phyloP scores from a whole-genome alignment of 2,329 filamentous ascomycete species.

The Cryphonectria radicalis region DNA sequence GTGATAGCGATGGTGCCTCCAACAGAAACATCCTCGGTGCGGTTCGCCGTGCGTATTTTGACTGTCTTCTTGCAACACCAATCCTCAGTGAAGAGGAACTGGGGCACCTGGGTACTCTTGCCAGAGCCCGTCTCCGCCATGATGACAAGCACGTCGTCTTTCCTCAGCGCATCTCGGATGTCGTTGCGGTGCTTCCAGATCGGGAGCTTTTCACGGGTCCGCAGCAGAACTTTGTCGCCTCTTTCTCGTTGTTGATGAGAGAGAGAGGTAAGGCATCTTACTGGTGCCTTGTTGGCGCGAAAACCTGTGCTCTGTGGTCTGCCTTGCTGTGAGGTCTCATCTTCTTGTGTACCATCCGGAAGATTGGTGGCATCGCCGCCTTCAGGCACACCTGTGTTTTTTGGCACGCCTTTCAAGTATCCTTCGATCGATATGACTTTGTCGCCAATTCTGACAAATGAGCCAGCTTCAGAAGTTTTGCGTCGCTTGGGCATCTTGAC shows the following conservation, averaged over 20 bases:
- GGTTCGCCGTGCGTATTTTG: conserved; percentile 44
- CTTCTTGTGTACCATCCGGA: too few relatives aligned
- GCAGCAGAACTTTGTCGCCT: conserved; percentile 33
- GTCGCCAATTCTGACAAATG: conserved; percentile 51
- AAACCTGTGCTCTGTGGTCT: not conserved
- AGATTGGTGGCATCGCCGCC: not conserved
- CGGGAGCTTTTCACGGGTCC: conserved; percentile 69
- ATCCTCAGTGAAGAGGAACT: conserved; percentile 77
- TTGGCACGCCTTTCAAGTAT: conserved; percentile 46
- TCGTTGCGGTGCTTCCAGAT: conserved; percentile 77
- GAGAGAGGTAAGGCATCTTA: not conserved
- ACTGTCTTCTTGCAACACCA: conserved; percentile 74
- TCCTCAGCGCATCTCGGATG: conserved; percentile 67
- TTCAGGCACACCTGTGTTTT: conserved; percentile 34
- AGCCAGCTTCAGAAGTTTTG: conserved; percentile 39
- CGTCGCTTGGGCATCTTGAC: conserved; percentile 32
- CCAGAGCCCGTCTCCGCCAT: conserved; percentile 95
- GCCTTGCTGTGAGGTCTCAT: not conserved
- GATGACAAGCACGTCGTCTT: conserved; percentile 79
- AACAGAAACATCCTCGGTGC: conserved; percentile 54
- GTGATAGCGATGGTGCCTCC: conserved; percentile 91
- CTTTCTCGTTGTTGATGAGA: not conserved
- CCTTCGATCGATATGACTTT: conserved; percentile 55
- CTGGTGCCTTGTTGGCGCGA: conserved; percentile 34
- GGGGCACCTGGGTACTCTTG: conserved; percentile 95